Conservation (phyloP, 768 basidiomycete genomes). For the Daedalea quercina region DNA sequence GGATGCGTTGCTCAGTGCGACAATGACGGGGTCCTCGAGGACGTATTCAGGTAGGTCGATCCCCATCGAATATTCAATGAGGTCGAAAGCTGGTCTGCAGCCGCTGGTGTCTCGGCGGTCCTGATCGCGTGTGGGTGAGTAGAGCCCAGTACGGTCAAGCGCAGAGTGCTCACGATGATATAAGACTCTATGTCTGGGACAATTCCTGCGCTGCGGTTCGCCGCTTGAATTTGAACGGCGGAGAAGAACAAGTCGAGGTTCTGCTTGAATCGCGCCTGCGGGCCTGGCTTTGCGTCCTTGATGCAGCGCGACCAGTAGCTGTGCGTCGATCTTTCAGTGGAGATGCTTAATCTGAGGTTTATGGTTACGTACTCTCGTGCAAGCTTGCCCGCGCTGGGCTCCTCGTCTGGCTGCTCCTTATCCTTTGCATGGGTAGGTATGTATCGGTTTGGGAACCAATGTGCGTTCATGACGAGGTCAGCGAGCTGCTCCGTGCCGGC, state of each 20-base stretch:
- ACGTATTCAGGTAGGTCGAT: slow-evolving; percentile 74
- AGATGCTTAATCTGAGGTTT: too few relatives aligned
- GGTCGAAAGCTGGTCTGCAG: slow-evolving; percentile 70
- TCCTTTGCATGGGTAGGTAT: slow-evolving; percentile 22
- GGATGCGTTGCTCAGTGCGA: slow-evolving; percentile 58
- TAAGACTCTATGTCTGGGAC: slow-evolving; percentile 74
- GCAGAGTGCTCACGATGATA: slow-evolving; percentile 32
- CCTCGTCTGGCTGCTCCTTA: slow-evolving; percentile 12
- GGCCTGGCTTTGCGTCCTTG: slow-evolving; percentile 50
- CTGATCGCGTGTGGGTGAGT: neutral
- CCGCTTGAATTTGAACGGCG: slow-evolving; percentile 64
- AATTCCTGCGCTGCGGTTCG: slow-evolving; percentile 47
- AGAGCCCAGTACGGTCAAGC: neutral
- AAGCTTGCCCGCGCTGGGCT: slow-evolving; percentile 56
- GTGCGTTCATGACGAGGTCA: slow-evolving; percentile 61
- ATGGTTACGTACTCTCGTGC: slow-evolving; percentile 46
- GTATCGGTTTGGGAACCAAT: slow-evolving; percentile 55
- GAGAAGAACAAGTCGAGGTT: slow-evolving; percentile 74
- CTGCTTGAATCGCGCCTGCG: slow-evolving; percentile 67
- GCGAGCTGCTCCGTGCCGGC: slow-evolving; percentile 48
- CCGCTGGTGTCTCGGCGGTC: slow-evolving; percentile 74
- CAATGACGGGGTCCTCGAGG: slow-evolving; percentile 63
- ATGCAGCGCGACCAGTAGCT: slow-evolving; percentile 68
- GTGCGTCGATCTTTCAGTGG: neutral
- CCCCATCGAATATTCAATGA: slow-evolving; percentile 73